phyloP scores from a whole-genome alignment of 164 flowering plant genomes.

The Liquidambar formosana region DNA sequence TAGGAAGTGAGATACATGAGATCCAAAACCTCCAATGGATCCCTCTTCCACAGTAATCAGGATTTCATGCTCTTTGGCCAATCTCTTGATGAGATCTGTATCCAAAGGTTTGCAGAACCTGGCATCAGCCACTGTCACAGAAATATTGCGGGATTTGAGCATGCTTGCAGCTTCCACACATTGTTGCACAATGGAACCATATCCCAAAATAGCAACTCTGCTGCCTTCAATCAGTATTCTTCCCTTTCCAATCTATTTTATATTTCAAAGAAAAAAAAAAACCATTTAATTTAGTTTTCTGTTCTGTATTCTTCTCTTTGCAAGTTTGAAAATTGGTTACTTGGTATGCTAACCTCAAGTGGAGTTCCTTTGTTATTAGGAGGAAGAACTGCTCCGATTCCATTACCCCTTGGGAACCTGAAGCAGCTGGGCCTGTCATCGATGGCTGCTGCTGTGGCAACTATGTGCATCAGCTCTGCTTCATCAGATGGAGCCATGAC shows the following conservation, averaged over 20 bases:
- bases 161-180: constrained; percentile 63
- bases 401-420: constrained; percentile 91
- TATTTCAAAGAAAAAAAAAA: not conserved
- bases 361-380: constrained; percentile 73
- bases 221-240: constrained; percentile 74
- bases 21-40: constrained; percentile 86
- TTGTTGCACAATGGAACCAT: constrained; percentile 73
- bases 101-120: constrained; percentile 93
- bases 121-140: constrained; percentile 77
- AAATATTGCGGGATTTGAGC: constrained; percentile 43
- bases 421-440: constrained; percentile 92
- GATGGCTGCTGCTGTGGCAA: constrained; percentile 86
- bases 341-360: constrained; percentile 58
- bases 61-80: constrained; percentile 76
- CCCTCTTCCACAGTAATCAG: constrained; percentile 86
- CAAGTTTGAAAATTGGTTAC: not conserved
- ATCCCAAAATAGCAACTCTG: constrained; percentile 80
- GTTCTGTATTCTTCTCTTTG: not conserved
- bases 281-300: no score
- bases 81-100: constrained; percentile 55
- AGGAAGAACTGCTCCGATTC: constrained; percentile 65
- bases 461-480: constrained; percentile 88
- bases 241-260: constrained; percentile 79
- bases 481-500: constrained; percentile 97
- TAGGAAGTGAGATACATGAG: constrained; percentile 79